Conservation (phyloP, 371 early-diverging fungal species). For the Mortierella sp. region DNA sequence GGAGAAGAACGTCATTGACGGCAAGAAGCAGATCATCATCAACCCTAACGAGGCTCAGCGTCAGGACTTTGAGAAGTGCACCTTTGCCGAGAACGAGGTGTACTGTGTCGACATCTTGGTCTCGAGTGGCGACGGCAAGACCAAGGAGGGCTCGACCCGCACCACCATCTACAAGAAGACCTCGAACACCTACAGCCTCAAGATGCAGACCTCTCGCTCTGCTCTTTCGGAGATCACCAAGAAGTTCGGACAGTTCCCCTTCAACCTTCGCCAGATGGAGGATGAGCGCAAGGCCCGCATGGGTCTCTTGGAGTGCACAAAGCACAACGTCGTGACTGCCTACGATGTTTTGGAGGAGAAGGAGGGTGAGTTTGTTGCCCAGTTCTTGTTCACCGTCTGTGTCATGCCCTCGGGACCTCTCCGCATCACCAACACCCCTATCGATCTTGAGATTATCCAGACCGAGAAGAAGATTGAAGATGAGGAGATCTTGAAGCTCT, state of each 20-base stretch:
- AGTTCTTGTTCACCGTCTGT: conserved; percentile 91
- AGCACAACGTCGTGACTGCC: conserved; percentile 80
- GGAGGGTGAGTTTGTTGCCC: conserved; percentile 85
- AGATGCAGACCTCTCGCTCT: conserved; percentile 87
- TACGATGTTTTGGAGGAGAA: conserved; percentile 90
- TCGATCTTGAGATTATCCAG: conserved; percentile 73
- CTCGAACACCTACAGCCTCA: conserved; percentile 83
- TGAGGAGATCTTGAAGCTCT: conserved; percentile 73
- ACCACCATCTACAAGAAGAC: conserved; percentile 96
- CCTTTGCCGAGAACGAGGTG: conserved; percentile 90
- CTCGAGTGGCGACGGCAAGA: conserved; percentile 91
- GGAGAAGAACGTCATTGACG: conserved; percentile 87
- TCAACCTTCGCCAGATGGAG: conserved; percentile 80
- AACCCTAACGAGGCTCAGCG: conserved; percentile 87
- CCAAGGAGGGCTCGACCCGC: conserved; percentile 74
- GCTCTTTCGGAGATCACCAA: conserved; percentile 81
- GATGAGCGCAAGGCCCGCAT: conserved; percentile 92
- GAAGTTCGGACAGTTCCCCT: conserved; percentile 90
- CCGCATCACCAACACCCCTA: conserved; percentile 75
- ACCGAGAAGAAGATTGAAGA: conserved; percentile 82
- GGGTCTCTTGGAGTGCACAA: conserved; percentile 92
- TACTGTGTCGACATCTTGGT: conserved; percentile 88
- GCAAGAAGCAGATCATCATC: conserved; percentile 91
- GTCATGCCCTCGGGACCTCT: conserved; percentile 87
- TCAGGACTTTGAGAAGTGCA: conserved; percentile 74